Evolutionary conservation across 371 early-diverging fungal species (phyloP).

Genomic region (Dichotomocladium elegans): DNA sequence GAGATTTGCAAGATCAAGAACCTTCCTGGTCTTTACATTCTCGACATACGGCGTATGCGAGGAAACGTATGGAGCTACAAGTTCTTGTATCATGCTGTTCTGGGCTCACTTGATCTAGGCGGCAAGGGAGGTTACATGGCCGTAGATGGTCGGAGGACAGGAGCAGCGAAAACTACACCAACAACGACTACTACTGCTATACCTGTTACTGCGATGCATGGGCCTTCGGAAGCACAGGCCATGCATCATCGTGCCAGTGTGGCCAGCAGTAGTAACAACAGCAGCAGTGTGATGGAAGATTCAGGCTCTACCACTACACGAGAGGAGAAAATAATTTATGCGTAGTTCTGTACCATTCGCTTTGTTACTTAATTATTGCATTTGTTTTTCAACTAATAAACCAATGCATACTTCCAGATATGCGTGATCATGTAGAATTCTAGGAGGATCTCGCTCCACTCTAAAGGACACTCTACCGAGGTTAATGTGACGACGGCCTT

Average conservation of each 20-base stretch:
- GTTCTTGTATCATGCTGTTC: constrained; percentile 74
- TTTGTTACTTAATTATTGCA: too few relatives aligned
- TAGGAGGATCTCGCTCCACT: too few relatives aligned
- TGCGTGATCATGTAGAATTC: too few relatives aligned
- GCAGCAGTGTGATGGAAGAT: constrained; percentile 1
- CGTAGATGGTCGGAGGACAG: neutral
- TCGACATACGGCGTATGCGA: constrained; percentile 83
- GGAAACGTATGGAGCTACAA: constrained; percentile 95
- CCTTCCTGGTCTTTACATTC: constrained; percentile 82
- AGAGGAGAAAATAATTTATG: too few relatives aligned
- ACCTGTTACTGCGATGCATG: neutral
- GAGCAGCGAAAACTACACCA: neutral
- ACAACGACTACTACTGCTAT: neutral
- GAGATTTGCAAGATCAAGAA: constrained; percentile 90
- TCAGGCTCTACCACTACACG: neutral
- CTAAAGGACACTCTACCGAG: too few relatives aligned
- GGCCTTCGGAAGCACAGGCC: too few relatives aligned
- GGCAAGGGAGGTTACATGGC: constrained; percentile 40
- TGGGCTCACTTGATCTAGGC: constrained; percentile 55
- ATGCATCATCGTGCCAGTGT: constrained; percentile 6
- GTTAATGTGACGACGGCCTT: too few relatives aligned
- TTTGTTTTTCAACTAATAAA: too few relatives aligned
- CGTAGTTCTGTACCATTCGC: too few relatives aligned
- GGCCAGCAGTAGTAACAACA: constrained; percentile 7
- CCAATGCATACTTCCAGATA: too few relatives aligned